Evolutionary conservation across 768 basidiomycete species (phyloP).

Genomic region (Lanmaoa pseudosensibilis): DNA sequence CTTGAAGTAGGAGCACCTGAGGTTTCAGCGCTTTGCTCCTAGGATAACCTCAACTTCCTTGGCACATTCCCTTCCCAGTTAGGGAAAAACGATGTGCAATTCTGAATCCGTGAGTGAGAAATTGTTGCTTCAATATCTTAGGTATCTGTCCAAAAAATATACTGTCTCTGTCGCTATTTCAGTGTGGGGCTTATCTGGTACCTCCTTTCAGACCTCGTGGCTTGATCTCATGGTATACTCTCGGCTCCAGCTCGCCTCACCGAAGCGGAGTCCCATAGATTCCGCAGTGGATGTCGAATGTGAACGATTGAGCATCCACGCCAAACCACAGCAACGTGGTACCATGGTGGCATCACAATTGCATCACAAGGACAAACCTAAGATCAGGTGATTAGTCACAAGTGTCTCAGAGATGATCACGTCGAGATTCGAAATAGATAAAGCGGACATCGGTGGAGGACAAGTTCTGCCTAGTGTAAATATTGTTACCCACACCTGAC

Average conservation of each 20-base stretch:
- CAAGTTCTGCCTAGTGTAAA: neutral
- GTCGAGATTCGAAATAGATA: constrained; percentile 8
- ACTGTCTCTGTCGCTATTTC: constrained; percentile 9
- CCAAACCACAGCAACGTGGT: neutral
- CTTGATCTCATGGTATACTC: neutral
- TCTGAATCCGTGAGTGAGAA: constrained; percentile 8
- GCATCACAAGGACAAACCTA: constrained; percentile 3
- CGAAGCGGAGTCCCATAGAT: neutral
- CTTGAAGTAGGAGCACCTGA: constrained; percentile 19
- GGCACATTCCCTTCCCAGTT: neutral
- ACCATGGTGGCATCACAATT: too few species aligned
- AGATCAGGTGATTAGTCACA: constrained; percentile 2
- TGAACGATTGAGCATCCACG: neutral
- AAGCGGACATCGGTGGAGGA: neutral
- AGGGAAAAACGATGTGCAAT: neutral
- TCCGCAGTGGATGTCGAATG: neutral
- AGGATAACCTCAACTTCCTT: neutral
- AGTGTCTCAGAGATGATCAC: neutral
- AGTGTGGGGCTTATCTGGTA: constrained; percentile 1
- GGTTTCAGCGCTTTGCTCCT: constrained; percentile 3
- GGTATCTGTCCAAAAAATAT: neutral
- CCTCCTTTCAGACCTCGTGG: neutral
- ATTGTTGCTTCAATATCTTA: constrained; percentile 1
- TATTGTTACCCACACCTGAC: neutral
- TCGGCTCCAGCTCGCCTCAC: neutral